Conservation (phyloP, 805 yeast genomes). For the Teunomyces tritomae region DNA sequence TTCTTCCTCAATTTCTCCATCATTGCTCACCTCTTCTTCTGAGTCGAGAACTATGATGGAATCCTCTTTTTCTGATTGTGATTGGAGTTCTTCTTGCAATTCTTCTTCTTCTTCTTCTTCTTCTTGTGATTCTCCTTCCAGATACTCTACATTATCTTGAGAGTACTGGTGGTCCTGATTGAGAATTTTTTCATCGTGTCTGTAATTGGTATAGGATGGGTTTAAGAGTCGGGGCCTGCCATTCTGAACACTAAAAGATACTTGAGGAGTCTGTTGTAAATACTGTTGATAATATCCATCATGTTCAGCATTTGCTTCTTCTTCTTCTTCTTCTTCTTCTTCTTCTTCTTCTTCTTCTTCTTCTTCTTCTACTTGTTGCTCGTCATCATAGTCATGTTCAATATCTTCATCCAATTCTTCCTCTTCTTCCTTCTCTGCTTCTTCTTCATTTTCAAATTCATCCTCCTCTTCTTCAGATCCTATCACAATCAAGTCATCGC, state of each 20-base stretch:
- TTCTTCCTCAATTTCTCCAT: conserved; percentile 4
- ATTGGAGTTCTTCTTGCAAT: conserved; percentile 1
- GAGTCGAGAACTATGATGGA: neutral
- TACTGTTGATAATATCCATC: neutral
- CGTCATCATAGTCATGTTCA: conserved; percentile 4
- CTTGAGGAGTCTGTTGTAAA: neutral
- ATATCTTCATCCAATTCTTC: conserved; percentile 4
- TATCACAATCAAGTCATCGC: conserved; percentile 2
- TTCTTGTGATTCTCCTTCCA: neutral
- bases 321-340: neutral
- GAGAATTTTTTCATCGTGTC: neutral
- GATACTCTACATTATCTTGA: neutral
- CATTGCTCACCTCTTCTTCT: conserved; percentile 6
- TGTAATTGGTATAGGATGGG: neutral
- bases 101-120: conserved; percentile 1
- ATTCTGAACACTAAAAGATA: conserved; percentile 1
- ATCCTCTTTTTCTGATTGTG: neutral
- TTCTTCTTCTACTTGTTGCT: neutral
- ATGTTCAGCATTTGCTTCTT: neutral
- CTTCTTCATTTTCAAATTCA: conserved; percentile 3
- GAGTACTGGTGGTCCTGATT: neutral
- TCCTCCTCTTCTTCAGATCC: conserved; percentile 4
- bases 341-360: conserved; percentile 1
- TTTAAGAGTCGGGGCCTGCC: conserved; percentile 7
- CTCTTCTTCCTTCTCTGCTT: conserved; percentile 6